phyloP scores from a whole-genome alignment of 495 filamentous ascomycete genomes.

The Penicillium steckii region DNA sequence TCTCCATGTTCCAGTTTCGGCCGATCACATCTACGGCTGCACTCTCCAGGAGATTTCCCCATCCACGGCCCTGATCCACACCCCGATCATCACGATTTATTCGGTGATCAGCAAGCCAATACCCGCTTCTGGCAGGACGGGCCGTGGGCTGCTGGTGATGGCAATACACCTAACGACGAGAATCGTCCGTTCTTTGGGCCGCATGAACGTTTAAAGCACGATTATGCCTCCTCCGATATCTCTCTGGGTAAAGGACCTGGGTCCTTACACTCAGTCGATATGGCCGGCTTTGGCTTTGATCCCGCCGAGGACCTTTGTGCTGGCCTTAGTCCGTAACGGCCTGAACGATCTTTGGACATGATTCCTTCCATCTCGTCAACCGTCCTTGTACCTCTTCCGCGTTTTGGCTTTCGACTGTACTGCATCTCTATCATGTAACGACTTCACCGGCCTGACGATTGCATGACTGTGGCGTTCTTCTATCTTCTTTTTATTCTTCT shows the following conservation, averaged over 20 bases:
- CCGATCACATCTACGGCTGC: slow-evolving; percentile 47
- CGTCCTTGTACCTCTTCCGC: slow-evolving; percentile 13
- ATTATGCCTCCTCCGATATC: slow-evolving; percentile 51
- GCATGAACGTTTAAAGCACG: slow-evolving; percentile 48
- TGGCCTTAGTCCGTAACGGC: slow-evolving; percentile 40
- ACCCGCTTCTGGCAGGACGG: slow-evolving; percentile 50
- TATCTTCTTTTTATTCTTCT: no score
- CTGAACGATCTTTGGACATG: background rate
- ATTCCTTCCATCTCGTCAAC: background rate
- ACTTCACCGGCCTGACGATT: slow-evolving; percentile 47
- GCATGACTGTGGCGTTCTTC: slow-evolving; percentile 50
- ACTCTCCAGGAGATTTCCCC: slow-evolving; percentile 45
- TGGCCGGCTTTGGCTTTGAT: slow-evolving; percentile 49
- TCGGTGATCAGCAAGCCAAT: slow-evolving; percentile 49
- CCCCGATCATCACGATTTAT: slow-evolving; percentile 48
- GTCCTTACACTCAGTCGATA: slow-evolving; percentile 48
- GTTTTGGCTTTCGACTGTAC: slow-evolving; percentile 33
- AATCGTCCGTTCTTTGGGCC: slow-evolving; percentile 49
- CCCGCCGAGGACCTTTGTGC: slow-evolving; percentile 36
- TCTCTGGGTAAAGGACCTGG: slow-evolving; percentile 46
- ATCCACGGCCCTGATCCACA: slow-evolving; percentile 40
- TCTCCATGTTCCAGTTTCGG: slow-evolving; percentile 50
- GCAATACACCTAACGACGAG: slow-evolving; percentile 50
- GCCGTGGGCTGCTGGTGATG: slow-evolving; percentile 48
- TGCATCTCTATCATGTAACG: slow-evolving; percentile 46